Percentiles rank a stretch among this genome's conserved stretches.
phyloP scores from a whole-genome alignment of 192 early-diverging fungal genomes.

The Coemansia sp. region DNA sequence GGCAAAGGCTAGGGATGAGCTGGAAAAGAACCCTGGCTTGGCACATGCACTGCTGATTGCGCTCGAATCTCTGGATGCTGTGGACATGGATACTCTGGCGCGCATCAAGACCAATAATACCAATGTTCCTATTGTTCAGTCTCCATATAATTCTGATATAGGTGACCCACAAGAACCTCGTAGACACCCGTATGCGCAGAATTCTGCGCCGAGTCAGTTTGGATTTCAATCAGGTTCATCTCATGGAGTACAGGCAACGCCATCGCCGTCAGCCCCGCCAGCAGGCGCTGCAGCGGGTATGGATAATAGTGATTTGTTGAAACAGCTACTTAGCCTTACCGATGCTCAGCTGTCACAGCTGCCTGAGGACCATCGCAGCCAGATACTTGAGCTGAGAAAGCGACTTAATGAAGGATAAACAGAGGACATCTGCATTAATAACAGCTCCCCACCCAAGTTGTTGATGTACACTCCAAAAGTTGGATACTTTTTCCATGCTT shows the following conservation, averaged over 20 bases:
- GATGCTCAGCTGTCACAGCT: slow-evolving; percentile 77
- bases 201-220: not conserved
- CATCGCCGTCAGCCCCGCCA: not conserved
- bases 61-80: slow-evolving; percentile 20
- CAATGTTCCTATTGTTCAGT: not conserved
- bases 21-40: slow-evolving; percentile 34
- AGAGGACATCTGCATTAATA: too few species aligned
- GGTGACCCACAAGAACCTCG: not conserved
- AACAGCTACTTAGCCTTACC: slow-evolving; percentile 79
- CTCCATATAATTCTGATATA: not conserved
- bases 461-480: not conserved
- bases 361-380: slow-evolving; percentile 72
- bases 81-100: slow-evolving; percentile 8
- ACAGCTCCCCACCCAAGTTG: too few species aligned
- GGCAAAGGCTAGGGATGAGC: slow-evolving; percentile 28
- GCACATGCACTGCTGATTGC: slow-evolving; percentile 22
- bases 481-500: not conserved
- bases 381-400: slow-evolving; percentile 63
- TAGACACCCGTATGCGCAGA: not conserved
- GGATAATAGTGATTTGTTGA: slow-evolving; percentile 64
- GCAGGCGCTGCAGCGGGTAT: not conserved
- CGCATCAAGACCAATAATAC: slow-evolving; percentile 2
- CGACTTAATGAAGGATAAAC: slow-evolving; percentile 16
- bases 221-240: not conserved
- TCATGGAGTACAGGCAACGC: slow-evolving; percentile 4